Evolutionary conservation across 1,139 yeast genomes (phyloP).

Genomic region (Meyerozyma elateridarum): DNA sequence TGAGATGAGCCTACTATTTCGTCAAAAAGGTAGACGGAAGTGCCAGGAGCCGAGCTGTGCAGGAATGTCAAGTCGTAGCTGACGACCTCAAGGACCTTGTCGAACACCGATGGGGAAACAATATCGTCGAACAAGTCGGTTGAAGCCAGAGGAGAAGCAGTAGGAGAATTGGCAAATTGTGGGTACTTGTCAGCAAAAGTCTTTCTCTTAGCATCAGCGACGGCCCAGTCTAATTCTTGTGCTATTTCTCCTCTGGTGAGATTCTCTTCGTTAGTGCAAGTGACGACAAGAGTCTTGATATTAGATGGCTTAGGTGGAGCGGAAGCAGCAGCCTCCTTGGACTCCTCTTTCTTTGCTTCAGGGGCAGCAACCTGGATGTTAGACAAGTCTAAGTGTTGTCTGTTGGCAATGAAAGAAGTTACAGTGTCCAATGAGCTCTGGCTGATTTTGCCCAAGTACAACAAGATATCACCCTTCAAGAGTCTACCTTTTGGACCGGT

Average conservation of each 20-base stretch:
- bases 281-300: slow-evolving; percentile 22
- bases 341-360: slow-evolving; percentile 17
- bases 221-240: slow-evolving; percentile 27
- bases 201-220: slow-evolving; percentile 29
- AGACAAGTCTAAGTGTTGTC: slow-evolving; percentile 70
- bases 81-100: slow-evolving; percentile 52
- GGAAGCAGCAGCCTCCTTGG: slow-evolving; percentile 10
- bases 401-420: slow-evolving; percentile 51
- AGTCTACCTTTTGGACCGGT: slow-evolving; percentile 88
- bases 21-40: slow-evolving; percentile 24
- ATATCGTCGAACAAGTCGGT: slow-evolving; percentile 63
- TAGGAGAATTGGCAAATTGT: slow-evolving; percentile 43
- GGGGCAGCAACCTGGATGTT: slow-evolving; percentile 55
- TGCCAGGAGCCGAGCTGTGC: slow-evolving; percentile 12
- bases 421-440: slow-evolving; percentile 48
- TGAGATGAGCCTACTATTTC: slow-evolving; percentile 41
- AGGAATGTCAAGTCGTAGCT: slow-evolving; percentile 29
- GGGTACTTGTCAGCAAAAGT: slow-evolving; percentile 43
- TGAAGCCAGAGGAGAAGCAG: slow-evolving; percentile 16
- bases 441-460: slow-evolving; percentile 70
- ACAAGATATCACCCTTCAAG: slow-evolving; percentile 86
- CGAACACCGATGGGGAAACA: slow-evolving; percentile 51
- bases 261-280: no score
- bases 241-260: no score
- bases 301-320: slow-evolving; percentile 27